Conservation (phyloP, 2,329 filamentous ascomycete species). For the Lasiodiplodia gonubiensis region DNA sequence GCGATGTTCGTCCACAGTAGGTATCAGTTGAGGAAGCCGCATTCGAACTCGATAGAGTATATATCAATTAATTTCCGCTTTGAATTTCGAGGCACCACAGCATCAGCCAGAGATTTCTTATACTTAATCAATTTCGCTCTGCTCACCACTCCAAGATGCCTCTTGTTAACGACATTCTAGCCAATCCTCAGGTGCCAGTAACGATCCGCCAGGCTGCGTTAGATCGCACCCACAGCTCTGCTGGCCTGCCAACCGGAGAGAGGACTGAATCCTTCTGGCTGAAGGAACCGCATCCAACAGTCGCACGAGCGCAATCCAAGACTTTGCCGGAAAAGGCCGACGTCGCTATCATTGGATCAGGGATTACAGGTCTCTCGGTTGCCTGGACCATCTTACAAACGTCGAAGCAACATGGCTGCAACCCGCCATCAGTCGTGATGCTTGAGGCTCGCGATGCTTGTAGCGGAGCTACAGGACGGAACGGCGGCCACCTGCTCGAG, state of each 20-base stretch:
- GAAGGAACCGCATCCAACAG: not conserved
- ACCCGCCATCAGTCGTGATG: constrained; percentile 46
- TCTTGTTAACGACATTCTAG: not conserved
- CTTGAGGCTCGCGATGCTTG: constrained; percentile 39
- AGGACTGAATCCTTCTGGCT: not conserved
- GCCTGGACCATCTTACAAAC: not conserved
- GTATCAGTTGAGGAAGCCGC: not conserved
- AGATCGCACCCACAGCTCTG: not conserved
- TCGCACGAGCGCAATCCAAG: not conserved
- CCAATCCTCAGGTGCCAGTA: not conserved
- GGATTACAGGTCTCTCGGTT: not conserved
- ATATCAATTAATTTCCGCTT: not conserved
- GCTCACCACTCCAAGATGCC: not conserved
- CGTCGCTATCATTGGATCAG: constrained; percentile 56
- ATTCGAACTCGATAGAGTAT: not conserved
- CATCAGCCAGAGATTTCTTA: too few relatives aligned
- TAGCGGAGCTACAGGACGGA: constrained; percentile 41
- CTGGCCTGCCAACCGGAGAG: not conserved
- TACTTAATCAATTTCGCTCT: too few relatives aligned
- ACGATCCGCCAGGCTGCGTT: not conserved
- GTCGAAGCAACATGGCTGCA: not conserved
- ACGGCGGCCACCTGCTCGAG: constrained; percentile 36
- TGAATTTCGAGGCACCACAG: too few relatives aligned
- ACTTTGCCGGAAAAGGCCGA: constrained; percentile 49
- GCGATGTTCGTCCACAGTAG: too few relatives aligned